Evolutionary conservation across 140 eudicot genomes (phyloP), one percentile per base, ranked within the genome.

Genomic region (Stevia rebaudiana): DNA sequence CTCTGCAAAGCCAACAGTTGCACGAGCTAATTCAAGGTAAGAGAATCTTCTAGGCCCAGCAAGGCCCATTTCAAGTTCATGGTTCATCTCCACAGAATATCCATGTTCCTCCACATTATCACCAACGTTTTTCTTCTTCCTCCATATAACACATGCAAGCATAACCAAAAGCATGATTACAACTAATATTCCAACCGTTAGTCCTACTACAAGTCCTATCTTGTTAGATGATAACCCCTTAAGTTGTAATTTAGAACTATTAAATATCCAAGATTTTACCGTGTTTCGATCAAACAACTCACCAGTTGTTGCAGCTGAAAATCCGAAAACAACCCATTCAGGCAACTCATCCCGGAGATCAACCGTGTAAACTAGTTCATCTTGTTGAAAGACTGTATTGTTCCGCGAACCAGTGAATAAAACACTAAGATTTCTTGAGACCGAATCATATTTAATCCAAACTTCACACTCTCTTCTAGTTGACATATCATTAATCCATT

Each of bases 301-400:
- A 3, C 56, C 69, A 1, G 30, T 8, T 3, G 30, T 8, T 3
- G 69, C 28, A 44, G 69, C 55, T 9, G 68, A 13, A 43, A 63
- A 63, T 43, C 69, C 69, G 8, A 63, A 11, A 17, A 5, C 11
- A 15, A 46, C 69, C 69, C 69, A 23, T 63, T 63, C 69, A 0
- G 69, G 57, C 56, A 63, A 46, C 69, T 8, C 44, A 8, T 10
- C 6, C 18, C 69, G 39, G 2, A 46, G 46, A 47, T 64, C 58
- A 46, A 64, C 15, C 5, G 3, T 5, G 33, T 15, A 6, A 64
- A 4, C 0, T 28, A 64, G 42, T 10, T 5, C 30, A 46, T 28
- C 33, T 64, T 8, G 30, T 15, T n/a, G 5, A 6, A 15, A 11
- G 12, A 15, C 13, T 15, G 12, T 28, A n/a, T 31, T 31, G n/a